phyloP scores from a whole-genome alignment of 768 basidiomycete species.

The Tulasnella sp. region DNA sequence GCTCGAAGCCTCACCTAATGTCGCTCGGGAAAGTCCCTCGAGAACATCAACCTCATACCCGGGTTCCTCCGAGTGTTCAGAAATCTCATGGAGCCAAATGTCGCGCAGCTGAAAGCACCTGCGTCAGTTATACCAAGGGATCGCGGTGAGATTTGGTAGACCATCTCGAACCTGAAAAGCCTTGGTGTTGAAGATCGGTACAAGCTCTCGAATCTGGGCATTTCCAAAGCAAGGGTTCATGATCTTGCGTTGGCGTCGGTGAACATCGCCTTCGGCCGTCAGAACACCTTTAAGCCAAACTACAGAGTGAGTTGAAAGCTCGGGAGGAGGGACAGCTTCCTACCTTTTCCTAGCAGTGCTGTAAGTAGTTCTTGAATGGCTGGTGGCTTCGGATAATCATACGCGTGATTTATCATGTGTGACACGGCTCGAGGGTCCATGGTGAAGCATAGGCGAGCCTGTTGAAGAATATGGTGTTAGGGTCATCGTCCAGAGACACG shows the following conservation, averaged over 20 bases:
- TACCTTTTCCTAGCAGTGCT: conserved; percentile 2
- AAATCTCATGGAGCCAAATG: conserved; percentile 18
- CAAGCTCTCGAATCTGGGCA: conserved; percentile 46
- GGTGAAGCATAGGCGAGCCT: conserved; percentile 1
- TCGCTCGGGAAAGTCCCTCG: conserved; percentile 10
- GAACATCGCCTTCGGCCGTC: not conserved
- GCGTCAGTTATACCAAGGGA: not conserved
- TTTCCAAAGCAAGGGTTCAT: conserved; percentile 58
- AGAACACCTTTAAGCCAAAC: not conserved
- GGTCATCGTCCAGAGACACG: not conserved
- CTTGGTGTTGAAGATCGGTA: conserved; percentile 47
- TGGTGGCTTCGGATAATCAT: conserved; percentile 9
- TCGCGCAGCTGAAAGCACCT: conserved; percentile 19
- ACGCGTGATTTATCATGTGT: not conserved
- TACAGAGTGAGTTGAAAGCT: too few species aligned
- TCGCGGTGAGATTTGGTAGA: too few species aligned
- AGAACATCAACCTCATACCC: not conserved
- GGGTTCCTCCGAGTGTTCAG: not conserved
- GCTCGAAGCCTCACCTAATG: conserved; percentile 22
- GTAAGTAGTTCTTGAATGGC: not conserved
- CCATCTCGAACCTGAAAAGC: conserved; percentile 36
- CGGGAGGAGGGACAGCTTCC: not conserved
- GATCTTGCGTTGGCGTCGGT: conserved; percentile 7
- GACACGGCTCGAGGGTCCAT: conserved; percentile 11
- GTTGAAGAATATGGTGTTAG: not conserved